Conservation (phyloP, 1,284 basidiomycete species). For the Pholiota adiposa region DNA sequence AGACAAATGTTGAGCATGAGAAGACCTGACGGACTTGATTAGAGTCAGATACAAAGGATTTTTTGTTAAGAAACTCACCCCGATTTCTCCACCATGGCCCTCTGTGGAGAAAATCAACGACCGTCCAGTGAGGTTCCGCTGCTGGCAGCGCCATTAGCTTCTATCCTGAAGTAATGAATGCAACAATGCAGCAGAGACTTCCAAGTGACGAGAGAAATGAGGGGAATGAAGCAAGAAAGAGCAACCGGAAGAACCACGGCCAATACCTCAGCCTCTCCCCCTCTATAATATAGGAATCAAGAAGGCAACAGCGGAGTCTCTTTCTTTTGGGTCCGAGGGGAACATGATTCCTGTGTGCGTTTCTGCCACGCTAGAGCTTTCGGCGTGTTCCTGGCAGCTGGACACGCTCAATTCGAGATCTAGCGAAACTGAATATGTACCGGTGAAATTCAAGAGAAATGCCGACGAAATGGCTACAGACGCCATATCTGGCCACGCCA, state of each 20-base stretch:
- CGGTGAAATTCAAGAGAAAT: conserved; percentile 19
- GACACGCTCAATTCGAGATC: neutral
- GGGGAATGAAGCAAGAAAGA: neutral
- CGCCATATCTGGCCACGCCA: conserved; percentile 14
- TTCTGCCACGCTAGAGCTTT: conserved; percentile 6
- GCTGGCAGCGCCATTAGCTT: conserved; percentile 14
- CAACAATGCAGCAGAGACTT: conserved; percentile 1
- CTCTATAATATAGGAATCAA: conserved; percentile 4
- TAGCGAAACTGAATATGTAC: conserved; percentile 1
- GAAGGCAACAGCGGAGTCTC: neutral
- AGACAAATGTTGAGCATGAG: conserved; percentile 62
- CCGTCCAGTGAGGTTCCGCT: conserved; percentile 36
- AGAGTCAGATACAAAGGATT: neutral
- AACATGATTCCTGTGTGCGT: neutral
- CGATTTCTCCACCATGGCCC: conserved; percentile 67
- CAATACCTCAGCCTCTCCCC: neutral
- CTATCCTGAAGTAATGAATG: neutral
- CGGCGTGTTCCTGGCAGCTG: neutral
- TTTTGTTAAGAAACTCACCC: conserved; percentile 38
- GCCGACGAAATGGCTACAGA: conserved; percentile 20
- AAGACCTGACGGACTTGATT: conserved; percentile 46
- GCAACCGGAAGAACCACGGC: conserved; percentile 7
- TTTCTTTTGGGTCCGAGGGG: neutral
- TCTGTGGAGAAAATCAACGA: conserved; percentile 59
- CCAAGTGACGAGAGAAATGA: neutral